These are phyloP conservation scores for Xylariaceae sp. DNA, from an alignment of 2,329 filamentous ascomycete genomes.

Conservation along the genomic window DNA sequence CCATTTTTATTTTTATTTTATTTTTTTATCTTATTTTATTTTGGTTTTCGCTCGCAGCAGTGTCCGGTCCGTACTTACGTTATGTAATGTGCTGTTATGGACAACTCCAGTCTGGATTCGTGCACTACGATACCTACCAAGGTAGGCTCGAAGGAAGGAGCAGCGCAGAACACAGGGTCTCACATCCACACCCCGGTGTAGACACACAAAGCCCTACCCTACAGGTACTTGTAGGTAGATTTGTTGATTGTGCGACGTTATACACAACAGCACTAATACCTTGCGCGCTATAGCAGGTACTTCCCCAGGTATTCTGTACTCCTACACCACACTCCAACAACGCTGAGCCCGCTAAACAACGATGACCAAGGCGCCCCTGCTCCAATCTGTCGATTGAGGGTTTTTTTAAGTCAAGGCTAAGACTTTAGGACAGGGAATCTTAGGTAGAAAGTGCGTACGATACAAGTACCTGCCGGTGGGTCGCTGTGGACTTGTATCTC, in stretches of 20 bases:
- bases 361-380: slow-evolving; percentile 14
- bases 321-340: slow-evolving; percentile 8
- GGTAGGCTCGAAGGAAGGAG: no score
- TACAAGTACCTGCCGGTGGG: not conserved
- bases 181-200: no score
- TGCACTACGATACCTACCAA: slow-evolving; percentile 21
- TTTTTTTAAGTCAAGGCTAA: slow-evolving; percentile 7
- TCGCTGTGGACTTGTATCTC: not conserved
- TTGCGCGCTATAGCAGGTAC: not conserved
- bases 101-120: not conserved
- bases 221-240: slow-evolving; percentile 2
- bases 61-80: no score
- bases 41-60: no score
- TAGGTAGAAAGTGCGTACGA: not conserved
- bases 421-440: slow-evolving; percentile 3
- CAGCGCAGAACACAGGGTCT: no score
- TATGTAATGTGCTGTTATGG: not conserved
- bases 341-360: slow-evolving; percentile 19
- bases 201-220: slow-evolving; percentile 23
- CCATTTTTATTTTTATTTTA: no score
- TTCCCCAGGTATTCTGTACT: not conserved
- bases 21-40: no score
- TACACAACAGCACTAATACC: not conserved
- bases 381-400: not conserved
- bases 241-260: slow-evolving; percentile 24